Evolutionary conservation across 352 stramenopile species (phyloP).

Genomic region (Albugo candida): DNA sequence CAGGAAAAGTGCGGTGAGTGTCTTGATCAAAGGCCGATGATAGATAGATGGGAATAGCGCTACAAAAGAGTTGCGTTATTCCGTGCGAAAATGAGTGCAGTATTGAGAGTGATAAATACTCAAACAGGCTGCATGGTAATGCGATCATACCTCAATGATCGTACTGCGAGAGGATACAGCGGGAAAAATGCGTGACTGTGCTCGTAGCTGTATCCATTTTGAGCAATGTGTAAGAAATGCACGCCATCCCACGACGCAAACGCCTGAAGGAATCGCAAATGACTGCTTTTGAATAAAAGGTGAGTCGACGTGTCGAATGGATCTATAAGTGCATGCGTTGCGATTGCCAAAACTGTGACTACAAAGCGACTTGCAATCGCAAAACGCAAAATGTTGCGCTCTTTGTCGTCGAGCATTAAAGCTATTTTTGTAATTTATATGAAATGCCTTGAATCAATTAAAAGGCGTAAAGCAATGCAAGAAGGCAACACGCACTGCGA

Average conservation of each 20-base stretch:
- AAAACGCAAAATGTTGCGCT: constrained; percentile 22
- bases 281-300: not conserved
- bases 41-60: too few relatives aligned
- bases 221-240: constrained; percentile 58
- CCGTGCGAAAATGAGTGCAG: too few relatives aligned
- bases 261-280: constrained; percentile 11
- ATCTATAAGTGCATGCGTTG: constrained; percentile 23
- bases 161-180: constrained; percentile 40
- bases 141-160: constrained; percentile 5
- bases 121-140: not conserved
- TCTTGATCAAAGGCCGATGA: constrained; percentile 8
- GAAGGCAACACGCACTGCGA: too few relatives aligned
- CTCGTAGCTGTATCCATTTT: constrained; percentile 65
- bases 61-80: too few relatives aligned
- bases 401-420: not conserved
- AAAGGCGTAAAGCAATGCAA: too few relatives aligned
- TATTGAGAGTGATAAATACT: not conserved
- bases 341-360: constrained; percentile 23
- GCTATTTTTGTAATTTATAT: too few relatives aligned
- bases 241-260: constrained; percentile 76
- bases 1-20: constrained; percentile 10
- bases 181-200: constrained; percentile 74
- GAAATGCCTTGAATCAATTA: too few relatives aligned
- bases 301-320: constrained; percentile 55
- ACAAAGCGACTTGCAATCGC: constrained; percentile 22